These are phyloP conservation scores for Solanum stenotomum DNA, from an alignment of 257 asterid genomes.

Conservation along the genomic window DNA sequence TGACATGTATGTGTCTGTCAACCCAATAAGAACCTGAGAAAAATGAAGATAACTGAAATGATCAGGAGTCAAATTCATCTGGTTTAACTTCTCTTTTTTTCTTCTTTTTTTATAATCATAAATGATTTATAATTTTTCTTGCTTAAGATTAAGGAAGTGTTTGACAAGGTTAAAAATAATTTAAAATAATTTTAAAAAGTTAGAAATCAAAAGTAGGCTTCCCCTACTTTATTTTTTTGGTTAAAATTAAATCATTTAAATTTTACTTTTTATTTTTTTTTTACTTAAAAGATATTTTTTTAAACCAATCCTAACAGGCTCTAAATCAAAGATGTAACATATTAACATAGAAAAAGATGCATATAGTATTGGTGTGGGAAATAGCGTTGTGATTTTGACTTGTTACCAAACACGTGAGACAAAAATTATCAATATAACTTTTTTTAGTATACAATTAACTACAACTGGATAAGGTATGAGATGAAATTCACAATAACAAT, in stretches of 20 bases:
- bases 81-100: background rate
- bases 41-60: background rate
- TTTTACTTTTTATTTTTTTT: no score
- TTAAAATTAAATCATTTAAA: no score
- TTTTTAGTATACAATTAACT: background rate
- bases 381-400: background rate
- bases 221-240: no score
- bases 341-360: background rate
- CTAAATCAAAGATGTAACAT: background rate
- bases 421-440: background rate
- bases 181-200: no score
- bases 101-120: background rate
- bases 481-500: background rate
- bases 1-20: background rate
- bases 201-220: no score
- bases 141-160: no score
- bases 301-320: fast-evolving
- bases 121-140: background rate
- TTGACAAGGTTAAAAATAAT: background rate
- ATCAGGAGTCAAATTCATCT: background rate
- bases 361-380: background rate
- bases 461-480: background rate
- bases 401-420: background rate
- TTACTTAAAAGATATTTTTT: no score
- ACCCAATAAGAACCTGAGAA: background rate